These are phyloP conservation scores for Eucalyptus brandiana DNA, from an alignment of 345 rosid species.

Conservation along the genomic window DNA sequence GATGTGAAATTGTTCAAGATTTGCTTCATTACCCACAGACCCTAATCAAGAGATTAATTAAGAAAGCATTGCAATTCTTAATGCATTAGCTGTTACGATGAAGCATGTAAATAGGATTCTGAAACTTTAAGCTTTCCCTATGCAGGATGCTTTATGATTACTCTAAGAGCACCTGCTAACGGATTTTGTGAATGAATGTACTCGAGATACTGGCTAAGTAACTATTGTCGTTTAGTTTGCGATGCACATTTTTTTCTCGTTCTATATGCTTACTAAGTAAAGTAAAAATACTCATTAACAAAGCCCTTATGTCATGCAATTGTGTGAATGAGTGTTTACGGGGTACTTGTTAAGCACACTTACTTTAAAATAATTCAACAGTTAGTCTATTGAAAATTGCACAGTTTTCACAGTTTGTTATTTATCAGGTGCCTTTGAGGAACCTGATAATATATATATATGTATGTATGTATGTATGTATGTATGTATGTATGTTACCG, in stretches of 20 bases:
- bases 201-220: not conserved
- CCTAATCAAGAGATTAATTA: not conserved
- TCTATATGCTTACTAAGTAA: not conserved
- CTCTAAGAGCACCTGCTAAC: not conserved
- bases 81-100: not conserved
- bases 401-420: not conserved
- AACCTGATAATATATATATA: not conserved
- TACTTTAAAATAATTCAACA: not conserved
- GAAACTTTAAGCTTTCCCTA: not conserved
- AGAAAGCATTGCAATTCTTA: not conserved
- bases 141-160: not conserved
- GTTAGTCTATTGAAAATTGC: not conserved
- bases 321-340: not conserved
- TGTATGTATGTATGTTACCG: not conserved
- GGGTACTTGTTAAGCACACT: not conserved
- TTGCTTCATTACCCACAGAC: not conserved
- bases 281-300: not conserved
- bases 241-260: not conserved
- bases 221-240: not conserved
- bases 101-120: not conserved
- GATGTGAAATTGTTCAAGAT: not conserved
- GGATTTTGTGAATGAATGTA: not conserved
- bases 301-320: not conserved
- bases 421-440: not conserved
- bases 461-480: not conserved